phyloP scores from a whole-genome alignment of 2,329 filamentous ascomycete species.

The Magnaporthiopsis incrustans region DNA sequence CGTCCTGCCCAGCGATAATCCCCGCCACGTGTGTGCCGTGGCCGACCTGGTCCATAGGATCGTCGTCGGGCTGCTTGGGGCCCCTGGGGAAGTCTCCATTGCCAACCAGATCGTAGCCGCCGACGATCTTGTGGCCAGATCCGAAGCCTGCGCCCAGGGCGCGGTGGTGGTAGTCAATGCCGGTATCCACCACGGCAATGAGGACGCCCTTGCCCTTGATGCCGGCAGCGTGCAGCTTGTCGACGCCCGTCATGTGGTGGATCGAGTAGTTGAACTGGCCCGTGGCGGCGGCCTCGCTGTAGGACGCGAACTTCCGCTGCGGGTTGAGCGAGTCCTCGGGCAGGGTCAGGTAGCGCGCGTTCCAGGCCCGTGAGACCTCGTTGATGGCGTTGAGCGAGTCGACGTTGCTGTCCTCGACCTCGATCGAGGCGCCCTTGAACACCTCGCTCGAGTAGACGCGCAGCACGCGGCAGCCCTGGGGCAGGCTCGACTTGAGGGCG shows the following conservation, averaged over 20 bases:
- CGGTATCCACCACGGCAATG: conserved; percentile 11
- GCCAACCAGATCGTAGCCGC: conserved; percentile 33
- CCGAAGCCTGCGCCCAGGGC: conserved; percentile 36
- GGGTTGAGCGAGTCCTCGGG: conserved; percentile 1
- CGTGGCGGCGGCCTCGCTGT: conserved; percentile 3
- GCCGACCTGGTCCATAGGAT: conserved; percentile 27
- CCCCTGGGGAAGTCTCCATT: conserved; percentile 17
- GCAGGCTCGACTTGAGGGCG: neutral
- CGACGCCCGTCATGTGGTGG: conserved; percentile 11
- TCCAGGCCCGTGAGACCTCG: neutral
- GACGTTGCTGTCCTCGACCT: conserved; percentile 14
- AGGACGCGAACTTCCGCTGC: conserved; percentile 1
- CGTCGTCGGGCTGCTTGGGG: conserved; percentile 17
- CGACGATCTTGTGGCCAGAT: conserved; percentile 31
- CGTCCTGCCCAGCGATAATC: conserved; percentile 36
- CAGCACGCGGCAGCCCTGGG: neutral
- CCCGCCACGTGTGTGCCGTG: conserved; percentile 38
- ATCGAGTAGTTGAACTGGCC: conserved; percentile 7
- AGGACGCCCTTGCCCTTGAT: conserved; percentile 10
- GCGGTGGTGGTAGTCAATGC: conserved; percentile 9
- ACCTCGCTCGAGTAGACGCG: conserved; percentile 9
- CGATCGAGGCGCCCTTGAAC: conserved; percentile 16
- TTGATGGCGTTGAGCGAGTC: conserved; percentile 14
- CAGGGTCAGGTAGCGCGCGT: neutral
- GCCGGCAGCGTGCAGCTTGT: conserved; percentile 10